Conservation (phyloP, 441 rosid genomes). For the Theobroma grandiflorum region DNA sequence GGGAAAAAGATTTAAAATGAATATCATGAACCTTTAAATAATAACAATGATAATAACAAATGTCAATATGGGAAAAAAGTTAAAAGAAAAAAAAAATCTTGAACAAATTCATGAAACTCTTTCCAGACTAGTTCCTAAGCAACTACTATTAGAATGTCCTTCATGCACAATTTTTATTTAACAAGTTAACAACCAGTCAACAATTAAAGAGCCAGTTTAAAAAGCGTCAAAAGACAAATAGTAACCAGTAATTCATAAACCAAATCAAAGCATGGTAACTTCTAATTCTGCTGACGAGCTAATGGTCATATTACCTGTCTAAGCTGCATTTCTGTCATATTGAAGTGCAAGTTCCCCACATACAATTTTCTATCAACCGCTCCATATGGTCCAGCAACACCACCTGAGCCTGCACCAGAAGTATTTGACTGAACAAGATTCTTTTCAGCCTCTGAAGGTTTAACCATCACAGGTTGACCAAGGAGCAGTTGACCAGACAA, state of each 20-base stretch:
- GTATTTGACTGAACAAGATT: constrained; percentile 84
- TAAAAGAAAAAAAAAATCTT: not conserved
- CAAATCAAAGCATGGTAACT: constrained; percentile 18
- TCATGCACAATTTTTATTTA: constrained; percentile 2
- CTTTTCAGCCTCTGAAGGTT: constrained; percentile 99
- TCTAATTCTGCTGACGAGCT: not conserved
- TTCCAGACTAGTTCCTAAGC: not conserved
- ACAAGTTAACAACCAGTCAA: constrained; percentile 2
- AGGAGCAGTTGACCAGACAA: constrained; percentile 83
- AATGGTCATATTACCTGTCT: constrained; percentile 65
- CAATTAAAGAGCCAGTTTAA: not conserved
- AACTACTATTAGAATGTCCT: not conserved
- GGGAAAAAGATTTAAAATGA: not conserved
- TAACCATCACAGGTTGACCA: constrained; percentile 97
- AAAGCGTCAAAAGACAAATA: not conserved
- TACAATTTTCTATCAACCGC: constrained; percentile 87
- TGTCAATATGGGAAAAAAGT: not conserved
- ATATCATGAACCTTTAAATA: not conserved
- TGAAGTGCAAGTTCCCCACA: constrained; percentile 92
- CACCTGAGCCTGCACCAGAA: constrained; percentile 53
- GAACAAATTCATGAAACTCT: not conserved
- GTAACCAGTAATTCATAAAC: constrained; percentile 13
- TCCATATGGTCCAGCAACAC: constrained; percentile 72
- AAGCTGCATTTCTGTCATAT: constrained; percentile 91
- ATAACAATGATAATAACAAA: not conserved